Evolutionary conservation across 1,139 yeast species (phyloP).

Genomic region (Saccharomycopsis hybrid): DNA sequence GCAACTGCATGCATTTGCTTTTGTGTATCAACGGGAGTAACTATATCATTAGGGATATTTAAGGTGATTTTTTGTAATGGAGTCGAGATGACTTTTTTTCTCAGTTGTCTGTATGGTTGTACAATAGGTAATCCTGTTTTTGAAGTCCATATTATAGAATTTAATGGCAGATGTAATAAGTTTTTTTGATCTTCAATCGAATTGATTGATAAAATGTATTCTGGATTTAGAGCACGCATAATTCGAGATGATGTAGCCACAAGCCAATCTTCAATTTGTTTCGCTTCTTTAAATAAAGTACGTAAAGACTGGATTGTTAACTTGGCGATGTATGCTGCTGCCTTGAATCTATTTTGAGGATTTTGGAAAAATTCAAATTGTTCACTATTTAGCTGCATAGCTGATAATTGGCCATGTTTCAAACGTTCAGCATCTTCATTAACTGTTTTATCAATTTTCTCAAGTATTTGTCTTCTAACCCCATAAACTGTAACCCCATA

Average conservation of each 20-base stretch:
- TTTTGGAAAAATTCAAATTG: conserved; percentile 2
- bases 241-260: background rate
- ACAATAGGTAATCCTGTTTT: conserved; percentile 9
- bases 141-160: conserved; percentile 7
- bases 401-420: background rate
- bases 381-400: background rate
- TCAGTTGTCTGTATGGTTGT: conserved; percentile 1
- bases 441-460: conserved; percentile 1
- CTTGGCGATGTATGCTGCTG: conserved; percentile 1
- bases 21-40: background rate
- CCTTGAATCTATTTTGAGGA: background rate
- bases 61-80: conserved; percentile 4
- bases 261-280: conserved; percentile 10
- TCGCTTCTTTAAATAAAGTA: conserved; percentile 3
- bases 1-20: conserved; percentile 7
- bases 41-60: background rate
- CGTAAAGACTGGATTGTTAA: background rate
- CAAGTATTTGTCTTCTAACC: background rate
- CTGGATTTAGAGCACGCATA: background rate
- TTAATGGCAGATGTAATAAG: no score
- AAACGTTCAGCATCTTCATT: background rate
- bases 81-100: background rate
- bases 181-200: background rate
- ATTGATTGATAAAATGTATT: background rate
- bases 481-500: conserved; percentile 7